Evolutionary conservation across 768 basidiomycete genomes (phyloP).

Genomic region (Tulasnella sp.): DNA sequence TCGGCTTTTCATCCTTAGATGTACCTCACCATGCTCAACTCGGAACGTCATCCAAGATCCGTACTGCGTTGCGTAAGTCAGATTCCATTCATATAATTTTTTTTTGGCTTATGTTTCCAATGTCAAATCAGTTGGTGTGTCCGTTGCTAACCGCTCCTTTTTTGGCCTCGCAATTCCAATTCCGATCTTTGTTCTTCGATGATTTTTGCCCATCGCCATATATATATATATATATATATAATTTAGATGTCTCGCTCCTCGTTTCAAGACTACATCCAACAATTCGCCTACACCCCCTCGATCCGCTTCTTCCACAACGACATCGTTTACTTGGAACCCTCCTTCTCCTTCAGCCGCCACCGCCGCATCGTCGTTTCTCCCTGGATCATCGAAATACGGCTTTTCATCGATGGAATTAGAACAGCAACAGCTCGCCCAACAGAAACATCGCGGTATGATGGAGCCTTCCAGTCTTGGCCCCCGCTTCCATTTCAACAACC

Average conservation of each 20-base stretch:
- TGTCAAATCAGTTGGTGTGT: background rate
- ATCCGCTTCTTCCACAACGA: conserved; percentile 19
- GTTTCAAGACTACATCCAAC: conserved; percentile 16
- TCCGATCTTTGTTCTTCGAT: too few relatives aligned
- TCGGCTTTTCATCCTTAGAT: too few relatives aligned
- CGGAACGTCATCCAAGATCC: background rate
- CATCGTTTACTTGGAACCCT: conserved; percentile 26
- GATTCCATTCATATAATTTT: background rate
- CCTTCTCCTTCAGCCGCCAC: conserved; percentile 18
- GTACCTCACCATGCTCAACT: conserved; percentile 5
- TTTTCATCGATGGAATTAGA: background rate
- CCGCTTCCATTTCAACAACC: background rate
- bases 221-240: too few relatives aligned
- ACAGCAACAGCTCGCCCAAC: background rate
- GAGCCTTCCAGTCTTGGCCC: background rate
- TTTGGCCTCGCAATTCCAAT: too few relatives aligned
- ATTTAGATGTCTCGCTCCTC: conserved; percentile 4
- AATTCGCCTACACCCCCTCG: conserved; percentile 6
- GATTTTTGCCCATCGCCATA: conserved; percentile 15
- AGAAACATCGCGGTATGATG: background rate
- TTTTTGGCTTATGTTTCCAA: conserved; percentile 12
- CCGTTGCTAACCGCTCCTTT: too few relatives aligned
- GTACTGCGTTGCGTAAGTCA: background rate
- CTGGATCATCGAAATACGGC: background rate
- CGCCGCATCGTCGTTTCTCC: background rate